phyloP scores from a whole-genome alignment of 1,284 basidiomycete genomes.

The Puccinia novopanici region DNA sequence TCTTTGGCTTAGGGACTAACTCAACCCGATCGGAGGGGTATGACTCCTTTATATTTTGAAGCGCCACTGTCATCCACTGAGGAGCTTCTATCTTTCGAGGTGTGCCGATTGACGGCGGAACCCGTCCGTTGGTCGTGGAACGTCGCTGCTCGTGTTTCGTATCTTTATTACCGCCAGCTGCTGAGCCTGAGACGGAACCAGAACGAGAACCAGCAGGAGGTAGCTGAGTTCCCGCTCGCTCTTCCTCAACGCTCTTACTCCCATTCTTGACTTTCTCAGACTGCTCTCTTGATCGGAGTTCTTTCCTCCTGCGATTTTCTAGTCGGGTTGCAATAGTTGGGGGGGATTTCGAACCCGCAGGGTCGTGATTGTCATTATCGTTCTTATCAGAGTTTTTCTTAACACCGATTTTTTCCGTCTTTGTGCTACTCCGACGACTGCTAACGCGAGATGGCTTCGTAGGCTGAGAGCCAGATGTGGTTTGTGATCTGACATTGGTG shows the following conservation, averaged over 20 bases:
- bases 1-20: slow-evolving; percentile 33
- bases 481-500: background rate
- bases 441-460: slow-evolving; percentile 24
- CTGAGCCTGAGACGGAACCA: background rate
- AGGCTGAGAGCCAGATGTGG: slow-evolving; percentile 19
- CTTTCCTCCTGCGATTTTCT: slow-evolving; percentile 14
- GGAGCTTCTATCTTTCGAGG: slow-evolving; percentile 29
- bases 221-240: background rate
- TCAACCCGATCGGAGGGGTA: slow-evolving; percentile 48
- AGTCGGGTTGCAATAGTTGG: background rate
- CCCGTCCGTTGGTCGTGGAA: slow-evolving; percentile 14
- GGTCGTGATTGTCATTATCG: background rate
- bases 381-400: slow-evolving; percentile 10
- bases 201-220: slow-evolving; percentile 3
- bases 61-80: slow-evolving; percentile 40
- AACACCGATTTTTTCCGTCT: background rate
- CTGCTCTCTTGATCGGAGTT: slow-evolving; percentile 13
- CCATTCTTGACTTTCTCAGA: slow-evolving; percentile 22
- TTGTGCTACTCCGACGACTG: slow-evolving; percentile 30
- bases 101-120: background rate
- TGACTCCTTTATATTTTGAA: background rate
- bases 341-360: slow-evolving; percentile 1
- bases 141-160: slow-evolving; percentile 12
- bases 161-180: background rate
- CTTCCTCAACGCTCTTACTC: slow-evolving; percentile 13